Evolutionary conservation across 257 asterid species (phyloP).

Genomic region (Solanum ossicruentum): DNA sequence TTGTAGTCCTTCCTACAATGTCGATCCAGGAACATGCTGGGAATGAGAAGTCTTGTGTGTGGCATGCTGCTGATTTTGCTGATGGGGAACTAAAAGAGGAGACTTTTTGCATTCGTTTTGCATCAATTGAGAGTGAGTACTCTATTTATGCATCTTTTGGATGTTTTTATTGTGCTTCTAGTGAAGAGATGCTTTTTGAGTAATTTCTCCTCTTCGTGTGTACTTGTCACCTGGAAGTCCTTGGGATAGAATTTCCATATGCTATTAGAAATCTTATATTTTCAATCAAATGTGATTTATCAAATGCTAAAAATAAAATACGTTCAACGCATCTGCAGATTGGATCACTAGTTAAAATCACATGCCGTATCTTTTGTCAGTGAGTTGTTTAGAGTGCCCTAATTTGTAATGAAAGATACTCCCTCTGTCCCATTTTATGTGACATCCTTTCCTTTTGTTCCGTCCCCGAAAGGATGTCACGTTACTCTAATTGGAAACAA

Average conservation of each 20-base stretch:
- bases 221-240: neutral
- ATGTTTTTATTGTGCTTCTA: neutral
- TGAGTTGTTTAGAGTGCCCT: neutral
- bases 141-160: neutral
- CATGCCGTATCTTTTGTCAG: neutral
- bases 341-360: neutral
- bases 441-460: too few relatives aligned
- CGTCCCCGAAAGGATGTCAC: too few relatives aligned
- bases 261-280: neutral
- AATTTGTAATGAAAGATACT: neutral
- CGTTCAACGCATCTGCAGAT: neutral
- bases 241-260: neutral
- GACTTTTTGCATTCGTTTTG: conserved; percentile 63
- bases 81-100: conserved; percentile 84
- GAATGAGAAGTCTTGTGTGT: conserved; percentile 73
- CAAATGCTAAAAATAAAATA: neutral
- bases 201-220: neutral
- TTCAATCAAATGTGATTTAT: neutral
- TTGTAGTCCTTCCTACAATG: conserved; percentile 51
- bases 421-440: too few relatives aligned
- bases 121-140: conserved; percentile 63
- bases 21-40: conserved; percentile 72
- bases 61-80: conserved; percentile 85
- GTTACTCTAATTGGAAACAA: too few relatives aligned
- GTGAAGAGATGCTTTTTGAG: neutral